Percentiles rank a stretch among this genome's conserved stretches.
phyloP scores from a whole-genome alignment of 2,329 filamentous ascomycete species.

The Macrophomina pseudophaseolina region DNA sequence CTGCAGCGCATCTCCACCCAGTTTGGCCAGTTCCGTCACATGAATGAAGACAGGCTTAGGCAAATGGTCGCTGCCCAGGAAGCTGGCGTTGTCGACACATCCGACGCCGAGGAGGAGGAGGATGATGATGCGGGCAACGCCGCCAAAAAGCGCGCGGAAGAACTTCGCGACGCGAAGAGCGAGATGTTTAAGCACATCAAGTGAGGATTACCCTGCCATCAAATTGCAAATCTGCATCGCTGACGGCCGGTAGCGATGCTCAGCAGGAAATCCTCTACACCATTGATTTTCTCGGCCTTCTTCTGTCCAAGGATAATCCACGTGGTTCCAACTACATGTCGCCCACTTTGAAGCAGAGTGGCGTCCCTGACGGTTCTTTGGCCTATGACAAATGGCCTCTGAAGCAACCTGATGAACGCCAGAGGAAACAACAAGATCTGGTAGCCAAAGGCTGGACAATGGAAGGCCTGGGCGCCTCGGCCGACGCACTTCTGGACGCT shows the following conservation, averaged over 20 bases:
- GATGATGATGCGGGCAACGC: conserved; percentile 50
- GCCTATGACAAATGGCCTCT: conserved; percentile 65
- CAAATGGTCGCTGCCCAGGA: conserved; percentile 65
- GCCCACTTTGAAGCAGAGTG: conserved; percentile 67
- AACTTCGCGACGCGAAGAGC: conserved; percentile 45
- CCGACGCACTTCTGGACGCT: conserved; percentile 74
- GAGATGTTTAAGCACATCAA: conserved; percentile 50
- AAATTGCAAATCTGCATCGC: not conserved
- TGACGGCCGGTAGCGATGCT: conserved; percentile 42
- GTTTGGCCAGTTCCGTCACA: conserved; percentile 78
- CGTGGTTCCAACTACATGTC: conserved; percentile 75
- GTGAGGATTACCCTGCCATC: conserved; percentile 33
- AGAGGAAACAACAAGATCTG: conserved; percentile 47
- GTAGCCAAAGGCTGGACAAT: conserved; percentile 75
- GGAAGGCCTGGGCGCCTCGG: conserved; percentile 74
- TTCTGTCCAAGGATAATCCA: conserved; percentile 81
- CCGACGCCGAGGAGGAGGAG: conserved; percentile 53
- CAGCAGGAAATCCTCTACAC: conserved; percentile 70
- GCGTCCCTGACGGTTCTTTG: conserved; percentile 74
- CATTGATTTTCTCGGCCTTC: conserved; percentile 81
- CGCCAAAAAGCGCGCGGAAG: conserved; percentile 43
- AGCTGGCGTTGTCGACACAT: conserved; percentile 47
- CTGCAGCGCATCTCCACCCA: conserved; percentile 80
- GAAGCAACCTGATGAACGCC: conserved; percentile 40
- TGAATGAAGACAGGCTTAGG: conserved; percentile 75